phyloP scores from a whole-genome alignment of 1,284 basidiomycete species.

The Leccinum fuscescens region DNA sequence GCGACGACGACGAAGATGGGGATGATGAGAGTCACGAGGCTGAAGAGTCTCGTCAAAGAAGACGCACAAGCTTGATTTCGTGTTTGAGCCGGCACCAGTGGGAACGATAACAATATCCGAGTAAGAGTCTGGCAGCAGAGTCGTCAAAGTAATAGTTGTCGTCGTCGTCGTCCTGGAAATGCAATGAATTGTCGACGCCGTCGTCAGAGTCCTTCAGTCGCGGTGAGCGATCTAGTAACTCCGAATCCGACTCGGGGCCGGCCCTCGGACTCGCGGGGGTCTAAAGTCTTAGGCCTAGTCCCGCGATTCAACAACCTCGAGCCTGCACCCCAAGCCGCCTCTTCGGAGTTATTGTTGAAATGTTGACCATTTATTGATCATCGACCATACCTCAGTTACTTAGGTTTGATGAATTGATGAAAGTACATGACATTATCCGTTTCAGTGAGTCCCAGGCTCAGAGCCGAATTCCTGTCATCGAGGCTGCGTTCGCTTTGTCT shows the following conservation, averaged over 20 bases:
- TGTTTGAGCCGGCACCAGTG: neutral
- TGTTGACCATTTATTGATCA: too few relatives aligned
- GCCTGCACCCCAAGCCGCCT: too few relatives aligned
- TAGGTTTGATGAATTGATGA: too few relatives aligned
- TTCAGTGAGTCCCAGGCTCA: too few relatives aligned
- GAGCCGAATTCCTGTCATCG: too few relatives aligned
- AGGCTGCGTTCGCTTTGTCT: too few relatives aligned
- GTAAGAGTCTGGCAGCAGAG: neutral
- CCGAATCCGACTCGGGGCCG: slow-evolving; percentile 16
- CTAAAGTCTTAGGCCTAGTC: neutral
- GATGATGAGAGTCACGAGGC: neutral
- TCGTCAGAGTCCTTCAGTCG: neutral
- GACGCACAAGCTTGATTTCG: neutral
- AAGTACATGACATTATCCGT: too few relatives aligned
- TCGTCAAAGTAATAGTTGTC: neutral
- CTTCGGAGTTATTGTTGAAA: too few relatives aligned
- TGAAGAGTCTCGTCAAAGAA: neutral
- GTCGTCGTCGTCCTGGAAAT: slow-evolving; percentile 17
- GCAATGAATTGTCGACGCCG: slow-evolving; percentile 18
- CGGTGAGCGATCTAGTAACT: slow-evolving; percentile 14
- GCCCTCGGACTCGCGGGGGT: neutral
- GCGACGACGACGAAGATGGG: neutral
- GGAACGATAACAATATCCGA: neutral
- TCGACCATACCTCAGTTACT: too few relatives aligned
- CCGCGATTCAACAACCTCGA: too few relatives aligned